Conservation (phyloP, 106 monocot species). For the Xerophyta viscosa region DNA sequence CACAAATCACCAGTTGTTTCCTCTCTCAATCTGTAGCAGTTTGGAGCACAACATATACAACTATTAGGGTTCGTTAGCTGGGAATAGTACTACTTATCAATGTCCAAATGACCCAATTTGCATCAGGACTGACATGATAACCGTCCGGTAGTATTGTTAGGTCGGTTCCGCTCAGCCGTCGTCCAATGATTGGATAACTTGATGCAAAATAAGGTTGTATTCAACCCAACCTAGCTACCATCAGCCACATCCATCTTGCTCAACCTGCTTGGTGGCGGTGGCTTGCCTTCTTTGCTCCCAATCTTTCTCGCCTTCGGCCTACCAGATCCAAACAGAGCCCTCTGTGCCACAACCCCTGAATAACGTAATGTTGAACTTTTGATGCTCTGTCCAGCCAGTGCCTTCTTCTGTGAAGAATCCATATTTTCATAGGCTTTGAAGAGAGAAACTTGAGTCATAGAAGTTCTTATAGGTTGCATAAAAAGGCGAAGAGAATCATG, state of each 20-base stretch:
- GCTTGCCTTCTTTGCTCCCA: conserved; percentile 19
- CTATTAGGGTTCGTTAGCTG: no score
- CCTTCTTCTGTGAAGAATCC: background rate
- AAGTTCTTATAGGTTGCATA: background rate
- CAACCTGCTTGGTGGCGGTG: conserved; percentile 27
- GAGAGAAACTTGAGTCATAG: background rate
- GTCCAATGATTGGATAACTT: no score
- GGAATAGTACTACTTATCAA: no score
- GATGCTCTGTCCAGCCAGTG: background rate
- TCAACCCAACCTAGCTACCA: no score
- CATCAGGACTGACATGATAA: no score
- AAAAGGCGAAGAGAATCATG: conserved; percentile 4
- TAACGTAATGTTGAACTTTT: conserved; percentile 2
- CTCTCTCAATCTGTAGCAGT: no score
- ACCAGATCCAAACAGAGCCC: conserved; percentile 21
- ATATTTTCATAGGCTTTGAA: background rate
- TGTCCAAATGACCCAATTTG: no score
- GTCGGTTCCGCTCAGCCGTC: no score
- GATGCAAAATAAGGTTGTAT: no score
- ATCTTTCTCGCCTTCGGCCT: conserved; percentile 15
- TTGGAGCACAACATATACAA: no score
- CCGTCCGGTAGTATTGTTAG: no score
- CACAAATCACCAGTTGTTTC: no score
- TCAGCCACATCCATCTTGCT: conserved; percentile 30
- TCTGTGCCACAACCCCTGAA: conserved; percentile 36